Percentiles rank a stretch among this genome's conserved stretches.
phyloP scores from a whole-genome alignment of 2,329 filamentous ascomycete species.

The Trichoderma gracile region DNA sequence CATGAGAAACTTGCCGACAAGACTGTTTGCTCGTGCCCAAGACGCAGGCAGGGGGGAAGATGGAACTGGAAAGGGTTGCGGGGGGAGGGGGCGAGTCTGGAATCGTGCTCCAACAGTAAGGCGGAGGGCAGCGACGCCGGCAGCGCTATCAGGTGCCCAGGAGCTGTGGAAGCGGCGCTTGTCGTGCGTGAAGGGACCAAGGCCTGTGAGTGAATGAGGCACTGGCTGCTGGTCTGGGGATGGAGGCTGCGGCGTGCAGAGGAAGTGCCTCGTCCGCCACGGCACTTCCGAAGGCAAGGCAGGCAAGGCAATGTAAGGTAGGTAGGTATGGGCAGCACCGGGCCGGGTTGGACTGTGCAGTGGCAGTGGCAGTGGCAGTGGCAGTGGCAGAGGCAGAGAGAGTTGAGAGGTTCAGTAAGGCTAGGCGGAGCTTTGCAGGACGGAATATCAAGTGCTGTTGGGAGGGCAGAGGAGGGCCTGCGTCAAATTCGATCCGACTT shows the following conservation, averaged over 20 bases:
- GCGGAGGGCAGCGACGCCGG: not conserved
- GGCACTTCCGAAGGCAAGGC: not conserved
- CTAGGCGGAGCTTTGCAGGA: not conserved
- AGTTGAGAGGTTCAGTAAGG: too few relatives aligned
- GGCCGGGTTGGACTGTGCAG: not conserved
- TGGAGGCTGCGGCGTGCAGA: not conserved
- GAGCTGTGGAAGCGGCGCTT: not conserved
- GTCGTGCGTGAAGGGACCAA: not conserved
- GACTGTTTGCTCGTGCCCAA: constrained; percentile 26
- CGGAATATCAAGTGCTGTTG: not conserved
- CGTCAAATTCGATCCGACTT: too few relatives aligned
- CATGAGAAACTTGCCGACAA: constrained; percentile 65
- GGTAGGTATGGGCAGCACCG: not conserved
- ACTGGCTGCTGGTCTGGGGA: not conserved
- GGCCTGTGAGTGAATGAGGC: constrained; percentile 11
- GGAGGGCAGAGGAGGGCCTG: constrained; percentile 15
- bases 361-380: too few relatives aligned
- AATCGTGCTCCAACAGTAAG: not conserved
- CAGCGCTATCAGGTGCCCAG: not conserved
- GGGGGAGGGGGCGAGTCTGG: not conserved
- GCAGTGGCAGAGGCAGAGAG: constrained; percentile 14
- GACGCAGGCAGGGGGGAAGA: constrained; percentile 30
- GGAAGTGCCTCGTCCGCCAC: constrained; percentile 22
- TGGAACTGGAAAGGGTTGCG: constrained; percentile 28
- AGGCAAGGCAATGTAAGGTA: too few relatives aligned